Evolutionary conservation across 768 basidiomycete genomes (phyloP).

Genomic region (Pulveroboletus sp.): DNA sequence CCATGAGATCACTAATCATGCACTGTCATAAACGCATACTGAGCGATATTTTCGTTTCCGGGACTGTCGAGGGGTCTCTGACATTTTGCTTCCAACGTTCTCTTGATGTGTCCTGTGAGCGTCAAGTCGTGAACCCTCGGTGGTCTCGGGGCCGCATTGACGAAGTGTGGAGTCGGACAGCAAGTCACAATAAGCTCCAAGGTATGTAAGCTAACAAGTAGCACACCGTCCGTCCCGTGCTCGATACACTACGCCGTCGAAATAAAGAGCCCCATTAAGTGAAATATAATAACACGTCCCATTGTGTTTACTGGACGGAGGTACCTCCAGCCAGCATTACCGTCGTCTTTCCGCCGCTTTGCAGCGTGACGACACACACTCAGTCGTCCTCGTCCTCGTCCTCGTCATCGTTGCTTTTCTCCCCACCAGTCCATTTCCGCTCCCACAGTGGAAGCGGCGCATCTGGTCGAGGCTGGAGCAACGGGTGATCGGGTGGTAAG

Average conservation of each 20-base stretch:
- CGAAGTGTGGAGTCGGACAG: not conserved
- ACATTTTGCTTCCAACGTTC: constrained; percentile 9
- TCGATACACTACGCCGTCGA: constrained; percentile 6
- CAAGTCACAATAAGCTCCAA: constrained; percentile 3
- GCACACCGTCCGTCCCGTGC: not conserved
- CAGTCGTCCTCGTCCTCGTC: constrained; percentile 45
- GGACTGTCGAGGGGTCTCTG: constrained; percentile 15
- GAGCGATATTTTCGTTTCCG: constrained; percentile 50
- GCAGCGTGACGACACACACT: constrained; percentile 1
- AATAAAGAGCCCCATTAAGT: constrained; percentile 20
- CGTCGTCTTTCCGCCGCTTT: not conserved
- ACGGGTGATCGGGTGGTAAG: constrained; percentile 60
- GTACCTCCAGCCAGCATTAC: not conserved
- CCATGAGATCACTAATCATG: not conserved
- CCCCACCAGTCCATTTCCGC: constrained; percentile 78
- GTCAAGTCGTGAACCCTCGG: not conserved
- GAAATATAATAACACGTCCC: constrained; percentile 23
- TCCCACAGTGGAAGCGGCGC: constrained; percentile 60
- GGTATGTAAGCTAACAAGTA: constrained; percentile 18
- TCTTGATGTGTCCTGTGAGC: not conserved
- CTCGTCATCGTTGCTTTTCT: constrained; percentile 43
- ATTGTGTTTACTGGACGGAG: constrained; percentile 2
- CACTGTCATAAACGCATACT: constrained; percentile 29
- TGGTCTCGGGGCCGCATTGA: not conserved
- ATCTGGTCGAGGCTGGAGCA: constrained; percentile 32